Percentiles rank a stretch among this genome's conserved stretches.
These are phyloP conservation scores for Malus sieversii DNA, from an alignment of 306 rosid species.

Conservation along the genomic window DNA sequence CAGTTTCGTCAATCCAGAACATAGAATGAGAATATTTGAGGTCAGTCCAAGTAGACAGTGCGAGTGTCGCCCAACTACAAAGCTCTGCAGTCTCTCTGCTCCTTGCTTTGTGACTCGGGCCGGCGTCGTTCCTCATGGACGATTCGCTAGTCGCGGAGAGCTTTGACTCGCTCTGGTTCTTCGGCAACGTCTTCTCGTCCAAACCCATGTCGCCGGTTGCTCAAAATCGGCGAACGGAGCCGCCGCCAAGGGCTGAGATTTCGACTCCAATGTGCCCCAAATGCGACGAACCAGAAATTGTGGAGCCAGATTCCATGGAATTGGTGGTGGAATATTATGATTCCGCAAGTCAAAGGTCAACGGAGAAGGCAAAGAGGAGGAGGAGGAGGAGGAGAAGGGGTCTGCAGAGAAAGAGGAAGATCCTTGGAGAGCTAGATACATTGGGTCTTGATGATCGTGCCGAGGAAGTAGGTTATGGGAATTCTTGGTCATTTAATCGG, in stretches of 20 bases:
- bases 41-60: slow-evolving; percentile 7
- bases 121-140: slow-evolving; percentile 23
- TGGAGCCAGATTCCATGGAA: background rate
- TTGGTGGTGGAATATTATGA: slow-evolving; percentile 7
- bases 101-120: background rate
- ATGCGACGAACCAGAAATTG: slow-evolving; percentile 5
- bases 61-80: background rate
- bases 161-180: slow-evolving; percentile 67
- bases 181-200: slow-evolving; percentile 27
- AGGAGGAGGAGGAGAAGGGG: background rate
- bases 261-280: background rate
- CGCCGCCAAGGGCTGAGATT: background rate
- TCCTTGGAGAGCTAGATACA: slow-evolving; percentile 22
- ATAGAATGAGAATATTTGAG: background rate
- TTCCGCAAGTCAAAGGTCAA: background rate
- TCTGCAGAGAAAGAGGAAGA: slow-evolving; percentile 7
- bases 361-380: slow-evolving; percentile 19
- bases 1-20: background rate
- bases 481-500: background rate
- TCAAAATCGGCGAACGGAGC: slow-evolving; percentile 3
- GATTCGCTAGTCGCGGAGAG: slow-evolving; percentile 24
- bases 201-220: slow-evolving; percentile 12
- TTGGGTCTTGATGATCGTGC: slow-evolving; percentile 8
- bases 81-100: background rate
- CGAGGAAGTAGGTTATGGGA: slow-evolving; percentile 1